Evolutionary conservation across 352 stramenopile genomes (phyloP), one percentile per base, ranked within the genome.

Genomic region (Globisporangium radiosum): DNA sequence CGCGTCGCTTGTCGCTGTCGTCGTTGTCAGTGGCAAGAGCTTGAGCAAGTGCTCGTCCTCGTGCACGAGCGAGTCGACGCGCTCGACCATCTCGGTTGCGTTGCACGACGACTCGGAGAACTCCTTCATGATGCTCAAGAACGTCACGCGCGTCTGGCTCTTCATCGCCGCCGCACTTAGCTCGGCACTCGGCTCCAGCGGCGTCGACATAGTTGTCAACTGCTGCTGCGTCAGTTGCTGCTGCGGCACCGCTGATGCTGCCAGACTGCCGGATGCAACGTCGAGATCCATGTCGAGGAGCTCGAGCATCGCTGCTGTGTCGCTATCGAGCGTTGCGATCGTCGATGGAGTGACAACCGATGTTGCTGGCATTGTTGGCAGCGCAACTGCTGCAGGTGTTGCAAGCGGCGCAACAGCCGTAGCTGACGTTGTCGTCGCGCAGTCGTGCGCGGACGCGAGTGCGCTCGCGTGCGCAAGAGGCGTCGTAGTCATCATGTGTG

Each of bases 121-220:
- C 64, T 88, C 78, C 54, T 85, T 84, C 78, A 88, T 88, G 59
- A 88, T 88, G 66, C 81, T 73, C 66, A 88, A 64, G 60, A 88
- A 88, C 62, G 82, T 78, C 39, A 81, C 68, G 57, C 75, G 83
- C 49, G 71, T 82, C 57, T 82, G 70, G 55, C 71, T 83, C 54
- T 68, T 72, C 70, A 82, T 76, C 56, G 73, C 65, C 38, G 45
- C 53, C 25, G 63, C 62, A 40, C 42, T 54, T 47, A 47, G 43
- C 11, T 11, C 37, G 36, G 19, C 42, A 33, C 42, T 43, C 43
- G 17, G 25, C 59, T 52, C 36, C 51, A 43, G 54, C 4, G 44
- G 54, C 33, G 13, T 9, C 14, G 48, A 9, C 40, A 37, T n/a
- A 37, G 42, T 8, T 57, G 14, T 11, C 36, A 19, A 33, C 37